phyloP scores from a whole-genome alignment of 2,329 filamentous ascomycete genomes.

The Arachnomyces sp. region DNA sequence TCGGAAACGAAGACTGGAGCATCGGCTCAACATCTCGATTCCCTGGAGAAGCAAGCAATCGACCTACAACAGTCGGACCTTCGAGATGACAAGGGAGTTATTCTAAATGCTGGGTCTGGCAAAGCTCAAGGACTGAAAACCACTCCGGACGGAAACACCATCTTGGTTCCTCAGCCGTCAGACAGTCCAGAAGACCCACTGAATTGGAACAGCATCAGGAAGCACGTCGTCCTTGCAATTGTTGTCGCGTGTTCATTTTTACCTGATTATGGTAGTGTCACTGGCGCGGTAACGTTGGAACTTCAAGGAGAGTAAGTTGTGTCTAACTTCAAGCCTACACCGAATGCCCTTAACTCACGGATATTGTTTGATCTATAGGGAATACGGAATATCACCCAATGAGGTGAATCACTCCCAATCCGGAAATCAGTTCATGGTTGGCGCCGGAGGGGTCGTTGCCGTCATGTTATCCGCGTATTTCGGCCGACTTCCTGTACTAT shows the following conservation, averaged over 20 bases:
- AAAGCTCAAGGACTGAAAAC: no score
- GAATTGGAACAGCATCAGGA: constrained; percentile 29
- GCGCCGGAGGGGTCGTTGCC: constrained; percentile 34
- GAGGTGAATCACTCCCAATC: constrained; percentile 34
- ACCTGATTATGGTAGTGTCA: constrained; percentile 37
- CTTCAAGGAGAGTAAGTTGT: constrained; percentile 33
- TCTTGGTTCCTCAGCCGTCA: constrained; percentile 33
- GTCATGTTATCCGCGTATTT: constrained; percentile 37
- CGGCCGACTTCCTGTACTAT: constrained; percentile 38
- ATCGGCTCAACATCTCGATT: no score
- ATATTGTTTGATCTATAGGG: no score
- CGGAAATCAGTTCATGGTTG: constrained; percentile 40
- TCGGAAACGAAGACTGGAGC: no score
- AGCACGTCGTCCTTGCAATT: constrained; percentile 30
- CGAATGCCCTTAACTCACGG: no score
- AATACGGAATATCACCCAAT: constrained; percentile 32
- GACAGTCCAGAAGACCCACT: constrained; percentile 33
- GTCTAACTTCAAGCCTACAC: no score
- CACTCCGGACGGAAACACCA: constrained; percentile 25
- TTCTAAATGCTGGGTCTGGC: no score
- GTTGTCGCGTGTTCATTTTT: constrained; percentile 33
- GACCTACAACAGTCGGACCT: no score
- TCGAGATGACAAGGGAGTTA: no score
- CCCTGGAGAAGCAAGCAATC: no score
- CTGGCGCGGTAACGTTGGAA: constrained; percentile 33